phyloP scores from a whole-genome alignment of 1,284 basidiomycete genomes.

The Rhodotorula sp. region DNA sequence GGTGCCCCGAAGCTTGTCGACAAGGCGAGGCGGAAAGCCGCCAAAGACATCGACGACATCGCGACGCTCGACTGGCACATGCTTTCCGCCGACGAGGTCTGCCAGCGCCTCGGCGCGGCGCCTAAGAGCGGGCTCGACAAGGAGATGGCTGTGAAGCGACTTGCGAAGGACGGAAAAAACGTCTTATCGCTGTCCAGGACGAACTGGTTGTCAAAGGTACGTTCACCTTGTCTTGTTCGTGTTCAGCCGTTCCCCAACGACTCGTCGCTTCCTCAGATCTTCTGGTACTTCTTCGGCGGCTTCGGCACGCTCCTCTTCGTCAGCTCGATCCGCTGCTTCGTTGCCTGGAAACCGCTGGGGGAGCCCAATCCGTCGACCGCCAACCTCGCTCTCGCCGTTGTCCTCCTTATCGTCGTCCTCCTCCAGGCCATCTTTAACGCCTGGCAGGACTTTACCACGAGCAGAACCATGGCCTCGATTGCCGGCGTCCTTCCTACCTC shows the following conservation, averaged over 20 bases:
- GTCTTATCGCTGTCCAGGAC: conserved; percentile 53
- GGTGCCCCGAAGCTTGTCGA: background rate
- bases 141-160: conserved; percentile 52
- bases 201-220: conserved; percentile 1
- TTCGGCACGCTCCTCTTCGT: conserved; percentile 62
- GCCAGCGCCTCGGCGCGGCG: conserved; percentile 54
- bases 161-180: conserved; percentile 55
- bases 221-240: background rate
- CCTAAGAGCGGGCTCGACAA: conserved; percentile 55
- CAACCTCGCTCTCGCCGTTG: conserved; percentile 55
- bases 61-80: conserved; percentile 57
- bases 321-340: conserved; percentile 55
- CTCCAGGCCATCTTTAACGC: conserved; percentile 56
- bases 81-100: conserved; percentile 53
- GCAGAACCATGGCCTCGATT: conserved; percentile 54
- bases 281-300: conserved; percentile 55
- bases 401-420: conserved; percentile 54
- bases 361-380: conserved; percentile 52
- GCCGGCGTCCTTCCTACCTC: conserved; percentile 53
- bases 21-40: background rate
- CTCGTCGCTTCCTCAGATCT: conserved; percentile 40
- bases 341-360: conserved; percentile 54
- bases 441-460: conserved; percentile 54
- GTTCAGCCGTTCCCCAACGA: background rate
- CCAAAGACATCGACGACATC: conserved; percentile 24